These are phyloP conservation scores for Parathielavia hyrcaniae DNA, from an alignment of 495 filamentous ascomycete species.

Conservation along the genomic window DNA sequence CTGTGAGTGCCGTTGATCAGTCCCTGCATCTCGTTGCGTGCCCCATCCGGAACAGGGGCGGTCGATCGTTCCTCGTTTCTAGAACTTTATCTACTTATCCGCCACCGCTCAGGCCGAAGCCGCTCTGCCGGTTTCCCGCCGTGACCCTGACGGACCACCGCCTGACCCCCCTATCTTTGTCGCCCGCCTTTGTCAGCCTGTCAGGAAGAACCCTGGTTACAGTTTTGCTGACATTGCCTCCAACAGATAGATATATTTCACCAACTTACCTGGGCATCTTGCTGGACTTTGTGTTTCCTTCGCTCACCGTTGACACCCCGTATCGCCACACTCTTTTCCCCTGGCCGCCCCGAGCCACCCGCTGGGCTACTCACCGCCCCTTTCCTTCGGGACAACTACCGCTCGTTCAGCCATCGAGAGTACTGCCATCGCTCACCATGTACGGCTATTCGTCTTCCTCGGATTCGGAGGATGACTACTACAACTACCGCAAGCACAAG, in stretches of 20 bases:
- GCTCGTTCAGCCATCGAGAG: conserved; percentile 3
- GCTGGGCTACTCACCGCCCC: not conserved
- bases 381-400: not conserved
- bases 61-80: conserved; percentile 16
- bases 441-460: conserved; percentile 37
- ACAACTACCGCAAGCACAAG: conserved; percentile 32
- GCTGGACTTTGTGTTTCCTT: not conserved
- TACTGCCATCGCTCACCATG: conserved; percentile 25
- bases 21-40: not conserved
- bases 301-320: not conserved
- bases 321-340: not conserved
- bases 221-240: conserved; percentile 7
- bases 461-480: conserved; percentile 34
- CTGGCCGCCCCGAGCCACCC: not conserved
- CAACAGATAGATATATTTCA: not conserved
- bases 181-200: conserved; percentile 6
- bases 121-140: conserved; percentile 1
- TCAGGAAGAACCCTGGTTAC: not conserved
- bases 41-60: conserved; percentile 2
- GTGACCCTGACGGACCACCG: not conserved
- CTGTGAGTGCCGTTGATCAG: conserved; percentile 10
- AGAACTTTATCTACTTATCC: conserved; percentile 5
- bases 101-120: conserved; percentile 14
- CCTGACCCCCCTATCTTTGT: conserved; percentile 4
- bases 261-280: not conserved